These are phyloP conservation scores for Parastagonospora nodorum DNA, from an alignment of 2,329 filamentous ascomycete species.

Conservation along the genomic window DNA sequence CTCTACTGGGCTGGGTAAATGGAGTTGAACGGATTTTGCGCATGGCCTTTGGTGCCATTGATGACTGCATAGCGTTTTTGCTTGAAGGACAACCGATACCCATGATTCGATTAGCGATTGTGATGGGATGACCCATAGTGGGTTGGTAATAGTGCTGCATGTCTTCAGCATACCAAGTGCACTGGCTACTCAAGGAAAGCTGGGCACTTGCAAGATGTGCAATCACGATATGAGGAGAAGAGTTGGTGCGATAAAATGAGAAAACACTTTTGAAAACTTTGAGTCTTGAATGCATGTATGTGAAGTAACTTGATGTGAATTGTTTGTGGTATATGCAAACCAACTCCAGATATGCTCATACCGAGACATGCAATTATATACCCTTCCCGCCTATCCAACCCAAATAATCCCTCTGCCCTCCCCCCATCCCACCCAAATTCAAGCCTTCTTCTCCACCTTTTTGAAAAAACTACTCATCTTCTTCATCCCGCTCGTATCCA, in stretches of 20 bases:
- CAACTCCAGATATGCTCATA: not conserved
- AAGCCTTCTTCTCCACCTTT: slow-evolving; percentile 57
- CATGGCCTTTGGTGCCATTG: slow-evolving; percentile 2
- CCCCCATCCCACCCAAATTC: not conserved
- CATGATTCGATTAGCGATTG: slow-evolving; percentile 15
- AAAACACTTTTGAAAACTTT: not conserved
- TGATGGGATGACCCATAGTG: not conserved
- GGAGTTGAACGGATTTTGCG: slow-evolving; percentile 1
- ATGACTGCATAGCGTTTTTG: slow-evolving; percentile 23
- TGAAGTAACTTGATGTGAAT: not conserved
- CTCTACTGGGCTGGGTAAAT: not conserved
- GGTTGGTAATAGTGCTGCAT: not conserved
- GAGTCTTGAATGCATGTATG: slow-evolving; percentile 1
- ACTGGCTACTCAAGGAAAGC: no score
- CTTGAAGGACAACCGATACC: slow-evolving; percentile 15
- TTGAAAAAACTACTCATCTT: slow-evolving; percentile 95
- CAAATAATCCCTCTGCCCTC: not conserved
- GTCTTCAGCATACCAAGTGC: not conserved
- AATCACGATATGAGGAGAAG: no score
- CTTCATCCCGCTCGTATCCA: slow-evolving; percentile 91
- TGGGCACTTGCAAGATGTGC: no score
- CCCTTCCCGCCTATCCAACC: not conserved
- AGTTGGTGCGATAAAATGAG: no score
- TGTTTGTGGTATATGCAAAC: not conserved
- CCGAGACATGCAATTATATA: no score